These are phyloP conservation scores for Rhizophlyctis rosea DNA, from an alignment of 192 early-diverging fungal genomes.

Conservation along the genomic window DNA sequence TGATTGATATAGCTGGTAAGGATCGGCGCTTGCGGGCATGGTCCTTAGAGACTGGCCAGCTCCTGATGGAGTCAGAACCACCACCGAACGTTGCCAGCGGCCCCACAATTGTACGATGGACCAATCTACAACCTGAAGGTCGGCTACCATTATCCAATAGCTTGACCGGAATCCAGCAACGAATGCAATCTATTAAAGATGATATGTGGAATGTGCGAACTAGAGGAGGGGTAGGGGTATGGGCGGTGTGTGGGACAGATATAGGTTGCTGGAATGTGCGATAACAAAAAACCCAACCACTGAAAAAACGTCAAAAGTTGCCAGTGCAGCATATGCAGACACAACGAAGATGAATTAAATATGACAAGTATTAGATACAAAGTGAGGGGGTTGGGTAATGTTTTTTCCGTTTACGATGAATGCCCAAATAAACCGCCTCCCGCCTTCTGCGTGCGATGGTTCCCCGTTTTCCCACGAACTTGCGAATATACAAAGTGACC, in stretches of 20 bases:
- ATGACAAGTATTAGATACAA: no score
- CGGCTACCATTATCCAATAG: neutral
- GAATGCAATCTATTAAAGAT: neutral
- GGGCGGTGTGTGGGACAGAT: neutral
- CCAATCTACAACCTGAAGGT: neutral
- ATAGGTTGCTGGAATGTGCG: neutral
- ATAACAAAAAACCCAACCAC: no score
- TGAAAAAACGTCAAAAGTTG: no score
- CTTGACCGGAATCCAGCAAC: slow-evolving; percentile 3
- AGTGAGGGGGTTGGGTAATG: no score
- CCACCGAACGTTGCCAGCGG: neutral
- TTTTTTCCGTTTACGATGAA: no score
- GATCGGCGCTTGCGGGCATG: slow-evolving; percentile 15
- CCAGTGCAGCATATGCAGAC: no score
- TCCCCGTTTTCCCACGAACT: no score
- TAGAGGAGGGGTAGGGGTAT: neutral
- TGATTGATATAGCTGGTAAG: slow-evolving; percentile 1
- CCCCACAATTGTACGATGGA: neutral
- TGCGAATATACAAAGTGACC: no score
- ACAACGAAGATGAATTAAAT: no score
- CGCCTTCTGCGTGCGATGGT: no score
- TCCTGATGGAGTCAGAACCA: no score
- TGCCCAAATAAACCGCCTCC: no score
- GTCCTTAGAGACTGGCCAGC: slow-evolving; percentile 22
- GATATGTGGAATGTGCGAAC: neutral